Conservation (phyloP, 768 basidiomycete species). For the Leccinum variicolor region DNA sequence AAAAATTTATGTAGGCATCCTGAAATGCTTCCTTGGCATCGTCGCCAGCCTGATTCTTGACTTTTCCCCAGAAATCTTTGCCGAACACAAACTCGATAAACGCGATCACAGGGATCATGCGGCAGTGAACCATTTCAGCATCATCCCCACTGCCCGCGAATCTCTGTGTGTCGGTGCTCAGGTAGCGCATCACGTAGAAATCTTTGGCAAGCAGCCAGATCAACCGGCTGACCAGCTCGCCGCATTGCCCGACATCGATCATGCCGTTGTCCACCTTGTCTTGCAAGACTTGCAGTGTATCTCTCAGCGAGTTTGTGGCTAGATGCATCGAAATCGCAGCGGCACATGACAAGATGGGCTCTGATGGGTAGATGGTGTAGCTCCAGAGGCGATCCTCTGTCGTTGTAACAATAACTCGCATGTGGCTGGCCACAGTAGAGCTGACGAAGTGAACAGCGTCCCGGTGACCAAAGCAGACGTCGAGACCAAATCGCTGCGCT, state of each 20-base stretch:
- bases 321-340: background rate
- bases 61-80: background rate
- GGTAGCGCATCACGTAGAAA: background rate
- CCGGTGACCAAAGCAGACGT: background rate
- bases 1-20: background rate
- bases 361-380: background rate
- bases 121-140: background rate
- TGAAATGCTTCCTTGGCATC: background rate
- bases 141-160: background rate
- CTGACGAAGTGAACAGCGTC: background rate
- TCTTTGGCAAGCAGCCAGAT: background rate
- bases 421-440: background rate
- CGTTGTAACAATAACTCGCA: background rate
- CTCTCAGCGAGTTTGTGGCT: background rate
- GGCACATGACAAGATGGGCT: background rate
- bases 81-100: slow-evolving; percentile 6
- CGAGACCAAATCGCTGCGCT: background rate
- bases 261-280: background rate
- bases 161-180: too few species aligned
- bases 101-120: background rate
- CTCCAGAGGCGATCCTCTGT: background rate
- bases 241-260: background rate
- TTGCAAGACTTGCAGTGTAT: background rate
- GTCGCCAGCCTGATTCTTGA: background rate
- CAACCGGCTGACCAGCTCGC: slow-evolving; percentile 9